Evolutionary conservation across 768 basidiomycete species (phyloP).

Genomic region (Rubroboletus satanas): DNA sequence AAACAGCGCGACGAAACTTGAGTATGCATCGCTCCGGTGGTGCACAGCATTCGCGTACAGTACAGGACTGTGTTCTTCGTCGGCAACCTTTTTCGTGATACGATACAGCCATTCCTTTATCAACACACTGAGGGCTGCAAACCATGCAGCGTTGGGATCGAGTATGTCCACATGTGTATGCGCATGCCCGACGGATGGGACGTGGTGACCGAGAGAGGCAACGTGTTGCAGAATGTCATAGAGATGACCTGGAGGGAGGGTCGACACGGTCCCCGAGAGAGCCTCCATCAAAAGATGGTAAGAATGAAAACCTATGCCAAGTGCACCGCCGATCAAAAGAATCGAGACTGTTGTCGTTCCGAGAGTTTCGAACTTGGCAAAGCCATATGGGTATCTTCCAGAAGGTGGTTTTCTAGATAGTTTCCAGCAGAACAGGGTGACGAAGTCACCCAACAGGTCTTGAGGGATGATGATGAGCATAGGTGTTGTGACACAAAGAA

Average conservation of each 20-base stretch:
- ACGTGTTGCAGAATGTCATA: conserved; percentile 60
- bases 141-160: conserved; percentile 97
- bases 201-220: conserved; percentile 50
- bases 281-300: conserved; percentile 77
- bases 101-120: conserved; percentile 94
- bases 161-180: conserved; percentile 55
- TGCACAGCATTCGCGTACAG: conserved; percentile 95
- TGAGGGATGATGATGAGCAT: conserved; percentile 8
- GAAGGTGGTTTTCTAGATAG: conserved; percentile 81
- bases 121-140: conserved; percentile 76
- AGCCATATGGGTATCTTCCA: conserved; percentile 77
- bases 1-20: conserved; percentile 84
- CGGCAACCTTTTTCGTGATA: conserved; percentile 83
- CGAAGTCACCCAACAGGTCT: conserved; percentile 89
- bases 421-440: conserved; percentile 85
- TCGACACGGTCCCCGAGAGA: conserved; percentile 60
- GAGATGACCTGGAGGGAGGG: conserved; percentile 59
- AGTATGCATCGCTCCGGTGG: conserved; percentile 96
- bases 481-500: background rate
- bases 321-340: conserved; percentile 77
- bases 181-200: conserved; percentile 50
- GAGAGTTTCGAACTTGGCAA: conserved; percentile 92
- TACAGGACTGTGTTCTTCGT: conserved; percentile 88
- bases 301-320: conserved; percentile 88
- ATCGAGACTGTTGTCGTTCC: conserved; percentile 90